phyloP scores from a whole-genome alignment of 495 filamentous ascomycete genomes.

The Immersiella caudata region DNA sequence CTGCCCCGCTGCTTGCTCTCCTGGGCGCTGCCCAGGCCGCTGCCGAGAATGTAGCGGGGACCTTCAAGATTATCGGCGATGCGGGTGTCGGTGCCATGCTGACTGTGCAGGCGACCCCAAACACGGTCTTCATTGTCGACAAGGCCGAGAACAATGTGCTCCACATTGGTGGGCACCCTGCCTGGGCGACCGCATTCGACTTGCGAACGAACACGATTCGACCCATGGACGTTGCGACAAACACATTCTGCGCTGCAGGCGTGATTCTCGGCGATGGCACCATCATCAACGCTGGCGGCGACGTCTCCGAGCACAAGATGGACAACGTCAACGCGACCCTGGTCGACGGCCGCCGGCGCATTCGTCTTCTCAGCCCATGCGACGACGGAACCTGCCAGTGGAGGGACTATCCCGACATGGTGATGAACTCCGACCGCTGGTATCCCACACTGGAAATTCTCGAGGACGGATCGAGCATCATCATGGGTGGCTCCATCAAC shows the following conservation, averaged over 20 bases:
- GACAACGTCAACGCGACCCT: background rate
- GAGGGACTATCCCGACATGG: background rate
- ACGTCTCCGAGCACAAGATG: constrained; percentile 9
- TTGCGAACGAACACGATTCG: constrained; percentile 19
- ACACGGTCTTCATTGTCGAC: constrained; percentile 20
- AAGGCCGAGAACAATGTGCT: constrained; percentile 18
- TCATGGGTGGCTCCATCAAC: constrained; percentile 14
- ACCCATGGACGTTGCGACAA: constrained; percentile 15
- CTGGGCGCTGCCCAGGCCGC: constrained; percentile 10
- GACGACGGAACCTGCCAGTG: constrained; percentile 16
- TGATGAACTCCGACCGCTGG: constrained; percentile 19
- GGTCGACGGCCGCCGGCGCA: constrained; percentile 16
- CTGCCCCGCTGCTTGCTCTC: constrained; percentile 9
- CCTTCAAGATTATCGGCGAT: constrained; percentile 16
- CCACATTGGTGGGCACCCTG: constrained; percentile 12
- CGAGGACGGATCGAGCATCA: constrained; percentile 16
- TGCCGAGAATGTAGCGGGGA: constrained; percentile 9
- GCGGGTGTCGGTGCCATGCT: constrained; percentile 19
- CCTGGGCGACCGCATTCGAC: constrained; percentile 18
- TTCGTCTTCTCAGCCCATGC: constrained; percentile 13
- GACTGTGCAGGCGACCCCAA: constrained; percentile 16
- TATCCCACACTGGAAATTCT: constrained; percentile 19
- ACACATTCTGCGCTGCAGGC: constrained; percentile 17
- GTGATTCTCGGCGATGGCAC: constrained; percentile 17
- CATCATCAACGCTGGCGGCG: constrained; percentile 18